Base-by-base conservation (phyloP, 805 yeast genomes). In the Candida nitratophila region DNA sequence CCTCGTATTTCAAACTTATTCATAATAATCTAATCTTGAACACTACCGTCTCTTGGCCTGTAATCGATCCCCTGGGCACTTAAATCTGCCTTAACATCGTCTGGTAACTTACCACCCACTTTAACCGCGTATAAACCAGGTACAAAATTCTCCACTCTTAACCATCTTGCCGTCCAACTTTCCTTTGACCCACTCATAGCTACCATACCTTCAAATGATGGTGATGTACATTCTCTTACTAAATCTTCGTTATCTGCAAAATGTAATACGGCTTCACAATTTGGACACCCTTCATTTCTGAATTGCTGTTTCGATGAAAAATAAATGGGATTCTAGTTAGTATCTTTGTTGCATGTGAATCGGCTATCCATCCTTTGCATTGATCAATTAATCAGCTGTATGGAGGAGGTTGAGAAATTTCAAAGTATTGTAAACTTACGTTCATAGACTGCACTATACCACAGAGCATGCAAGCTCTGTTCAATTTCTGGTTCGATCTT, bases 81-180 rank as follows among this genome's bases (percentile, higher is more conserved):
- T 57, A 93, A 69, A 43, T 82, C 85, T 37, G 76, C 79, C 8
- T 85, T 76, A 32, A 88, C 79, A 50, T 91, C 96, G 8, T 85
- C 86, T 1, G 98, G 97, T 41, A 93, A 69, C 54, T 87, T 81
- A 31, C 99, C 99, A 52, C 81, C 83, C 7, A 93, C 91, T 57
- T 91, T 86, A 27, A 90, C 95, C 1, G 99, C 99, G 55, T 93
- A 89, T 54, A 91, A 62, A 0, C 98, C 99, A 1, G 95, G 86
- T 20, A 79, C 82, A 60, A 88, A 87, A 16, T 86, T 83, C 57
- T 87, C 96, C 29, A 91, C 83, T 63, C 97, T 79, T 45, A 91
- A 70, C 99, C 99, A 91, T 59, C 86, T 79, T 15, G 96, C 96
- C 34, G 88, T 96, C 99, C 99, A 91, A 2, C 96, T 87, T 31